Evolutionary conservation across 129 eudicot genomes (phyloP).

Genomic region (Dittrichia graveolens): DNA sequence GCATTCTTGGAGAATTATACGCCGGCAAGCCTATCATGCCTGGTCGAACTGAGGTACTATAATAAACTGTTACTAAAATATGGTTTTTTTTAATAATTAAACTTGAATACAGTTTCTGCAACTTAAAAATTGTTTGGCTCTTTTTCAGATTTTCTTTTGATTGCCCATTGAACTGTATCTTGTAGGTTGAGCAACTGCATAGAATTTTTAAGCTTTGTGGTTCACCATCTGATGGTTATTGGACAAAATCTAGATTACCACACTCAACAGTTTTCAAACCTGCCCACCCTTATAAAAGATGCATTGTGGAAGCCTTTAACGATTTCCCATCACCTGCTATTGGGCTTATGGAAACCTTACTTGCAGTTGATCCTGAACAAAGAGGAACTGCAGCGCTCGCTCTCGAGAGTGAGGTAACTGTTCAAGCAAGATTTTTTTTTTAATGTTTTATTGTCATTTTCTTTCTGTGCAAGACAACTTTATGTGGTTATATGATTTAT

Average conservation of each 20-base stretch:
- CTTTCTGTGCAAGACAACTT: not conserved
- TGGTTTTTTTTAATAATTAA: not conserved
- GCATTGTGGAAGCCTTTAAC: conserved; percentile 65
- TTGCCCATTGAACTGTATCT: not conserved
- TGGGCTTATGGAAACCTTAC: conserved; percentile 69
- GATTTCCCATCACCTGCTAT: conserved; percentile 72
- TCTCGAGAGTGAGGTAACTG: conserved; percentile 68
- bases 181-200: conserved; percentile 90
- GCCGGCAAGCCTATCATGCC: conserved; percentile 95
- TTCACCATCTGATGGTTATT: conserved; percentile 84
- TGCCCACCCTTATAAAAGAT: conserved; percentile 61
- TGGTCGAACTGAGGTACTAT: conserved; percentile 73
- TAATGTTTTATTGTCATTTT: not conserved
- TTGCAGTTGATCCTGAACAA: conserved; percentile 67
- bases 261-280: conserved; percentile 76
- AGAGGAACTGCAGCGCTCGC: conserved; percentile 79
- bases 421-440: not conserved
- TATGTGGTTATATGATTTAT: conserved; percentile 15
- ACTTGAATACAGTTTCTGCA: not conserved
- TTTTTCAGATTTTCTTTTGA: not conserved
- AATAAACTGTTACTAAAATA: not conserved
- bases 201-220: conserved; percentile 94
- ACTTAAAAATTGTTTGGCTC: not conserved
- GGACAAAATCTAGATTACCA: conserved; percentile 72
- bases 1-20: conserved; percentile 84